Evolutionary conservation across 306 rosid genomes (phyloP).

Genomic region (Mimosa bimucronata): DNA sequence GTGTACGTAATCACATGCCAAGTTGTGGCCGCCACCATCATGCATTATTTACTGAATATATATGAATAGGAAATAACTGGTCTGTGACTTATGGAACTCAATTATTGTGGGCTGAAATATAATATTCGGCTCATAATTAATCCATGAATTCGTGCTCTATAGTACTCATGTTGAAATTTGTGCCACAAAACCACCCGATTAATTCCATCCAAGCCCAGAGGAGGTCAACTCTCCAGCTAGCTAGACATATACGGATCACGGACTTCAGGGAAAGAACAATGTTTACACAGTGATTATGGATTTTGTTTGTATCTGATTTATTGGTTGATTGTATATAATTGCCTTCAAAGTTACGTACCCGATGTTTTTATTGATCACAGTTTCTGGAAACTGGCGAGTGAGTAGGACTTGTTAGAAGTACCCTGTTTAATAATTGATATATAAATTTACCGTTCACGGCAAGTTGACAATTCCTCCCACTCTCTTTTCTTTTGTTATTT

Average conservation of each 20-base stretch:
- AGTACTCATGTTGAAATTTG: background rate
- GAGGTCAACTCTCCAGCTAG: background rate
- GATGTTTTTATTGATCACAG: background rate
- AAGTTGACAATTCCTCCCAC: too few relatives aligned
- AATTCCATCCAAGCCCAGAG: background rate
- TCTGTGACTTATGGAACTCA: background rate
- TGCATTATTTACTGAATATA: too few relatives aligned
- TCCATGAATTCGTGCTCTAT: too few relatives aligned
- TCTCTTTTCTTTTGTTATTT: too few relatives aligned
- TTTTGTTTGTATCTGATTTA: background rate
- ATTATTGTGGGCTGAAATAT: background rate
- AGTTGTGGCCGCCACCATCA: background rate
- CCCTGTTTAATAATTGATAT: background rate
- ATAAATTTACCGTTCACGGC: background rate
- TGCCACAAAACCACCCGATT: background rate
- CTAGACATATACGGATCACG: background rate
- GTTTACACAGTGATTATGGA: background rate
- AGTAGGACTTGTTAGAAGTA: background rate
- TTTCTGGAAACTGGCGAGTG: background rate
- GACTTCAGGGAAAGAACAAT: background rate
- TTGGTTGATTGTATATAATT: background rate
- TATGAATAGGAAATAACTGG: too few relatives aligned
- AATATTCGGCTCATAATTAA: background rate
- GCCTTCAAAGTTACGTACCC: background rate
- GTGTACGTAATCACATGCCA: background rate